Percentiles rank a stretch among this genome's conserved stretches.
phyloP scores from a whole-genome alignment of 73 alveolate genomes.

The Halteria grandinella region DNA sequence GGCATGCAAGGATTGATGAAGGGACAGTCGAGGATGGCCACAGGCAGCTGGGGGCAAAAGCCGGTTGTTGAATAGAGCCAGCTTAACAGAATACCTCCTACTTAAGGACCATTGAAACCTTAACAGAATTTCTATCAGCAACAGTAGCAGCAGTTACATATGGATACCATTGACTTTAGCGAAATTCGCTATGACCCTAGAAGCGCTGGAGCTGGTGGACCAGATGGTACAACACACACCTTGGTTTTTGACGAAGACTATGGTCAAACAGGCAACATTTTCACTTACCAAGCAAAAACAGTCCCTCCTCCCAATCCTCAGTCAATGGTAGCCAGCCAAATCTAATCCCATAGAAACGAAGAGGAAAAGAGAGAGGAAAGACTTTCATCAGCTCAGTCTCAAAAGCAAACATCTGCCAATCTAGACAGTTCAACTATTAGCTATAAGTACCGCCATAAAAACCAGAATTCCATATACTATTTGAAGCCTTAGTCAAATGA shows the following conservation, averaged over 20 bases:
- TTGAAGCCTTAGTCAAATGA: slow-evolving; percentile 26
- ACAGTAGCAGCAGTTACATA: no score
- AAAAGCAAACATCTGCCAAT: neutral
- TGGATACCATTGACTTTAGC: no score
- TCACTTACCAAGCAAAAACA: no score
- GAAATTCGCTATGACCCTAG: no score
- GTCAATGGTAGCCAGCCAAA: neutral
- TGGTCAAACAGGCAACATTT: no score
- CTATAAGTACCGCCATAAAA: slow-evolving; percentile 37
- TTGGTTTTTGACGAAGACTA: no score
- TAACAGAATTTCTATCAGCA: no score
- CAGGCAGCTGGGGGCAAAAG: neutral
- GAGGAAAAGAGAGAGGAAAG: neutral
- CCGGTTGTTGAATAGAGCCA: neutral
- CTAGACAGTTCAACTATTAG: slow-evolving; percentile 6
- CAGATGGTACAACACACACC: no score
- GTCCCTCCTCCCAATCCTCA: neutral
- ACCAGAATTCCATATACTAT: slow-evolving; percentile 18
- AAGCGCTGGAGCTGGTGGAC: no score
- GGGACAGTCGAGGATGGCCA: neutral
- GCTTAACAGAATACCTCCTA: neutral
- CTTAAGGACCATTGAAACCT: neutral
- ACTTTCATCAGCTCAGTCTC: neutral
- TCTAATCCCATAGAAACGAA: neutral
- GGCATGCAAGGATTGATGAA: no score